Evolutionary conservation across 371 early-diverging fungal genomes (phyloP).

Genomic region (Mucor saturninus): DNA sequence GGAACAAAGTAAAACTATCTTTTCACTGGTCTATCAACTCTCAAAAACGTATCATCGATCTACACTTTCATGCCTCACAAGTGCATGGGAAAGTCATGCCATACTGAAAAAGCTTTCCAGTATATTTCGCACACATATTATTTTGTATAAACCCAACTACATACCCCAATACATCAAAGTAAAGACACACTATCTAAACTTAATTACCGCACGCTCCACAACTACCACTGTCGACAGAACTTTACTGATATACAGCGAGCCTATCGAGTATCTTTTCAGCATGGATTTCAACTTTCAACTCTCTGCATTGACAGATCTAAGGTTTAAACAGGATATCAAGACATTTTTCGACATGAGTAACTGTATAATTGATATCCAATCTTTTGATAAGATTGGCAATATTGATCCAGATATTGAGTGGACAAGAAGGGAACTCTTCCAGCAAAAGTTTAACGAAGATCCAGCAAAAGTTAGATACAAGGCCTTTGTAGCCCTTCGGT

Average conservation of each 20-base stretch:
- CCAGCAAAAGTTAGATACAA: not conserved
- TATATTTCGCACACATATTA: not conserved
- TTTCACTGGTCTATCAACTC: constrained; percentile 12
- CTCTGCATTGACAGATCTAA: not conserved
- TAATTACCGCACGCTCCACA: not conserved
- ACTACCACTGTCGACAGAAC: not conserved
- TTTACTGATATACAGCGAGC: constrained; percentile 3
- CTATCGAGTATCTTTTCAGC: constrained; percentile 4
- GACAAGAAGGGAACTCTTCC: not conserved
- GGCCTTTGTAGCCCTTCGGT: constrained; percentile 6
- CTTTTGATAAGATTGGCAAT: not conserved
- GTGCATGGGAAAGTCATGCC: not conserved
- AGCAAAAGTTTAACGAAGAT: constrained; percentile 1
- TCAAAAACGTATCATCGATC: not conserved
- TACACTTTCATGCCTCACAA: constrained; percentile 1
- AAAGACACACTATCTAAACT: not conserved
- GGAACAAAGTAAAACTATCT: not conserved
- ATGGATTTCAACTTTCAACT: constrained; percentile 8
- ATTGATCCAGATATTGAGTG: not conserved
- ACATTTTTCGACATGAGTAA: constrained; percentile 2
- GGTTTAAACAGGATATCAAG: not conserved
- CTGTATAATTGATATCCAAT: not conserved
- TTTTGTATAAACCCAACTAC: constrained; percentile 5
- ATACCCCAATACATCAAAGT: constrained; percentile 11
- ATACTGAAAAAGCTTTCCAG: not conserved